phyloP scores from a whole-genome alignment of 2,329 filamentous ascomycete species.

The Shiraia sp. region DNA sequence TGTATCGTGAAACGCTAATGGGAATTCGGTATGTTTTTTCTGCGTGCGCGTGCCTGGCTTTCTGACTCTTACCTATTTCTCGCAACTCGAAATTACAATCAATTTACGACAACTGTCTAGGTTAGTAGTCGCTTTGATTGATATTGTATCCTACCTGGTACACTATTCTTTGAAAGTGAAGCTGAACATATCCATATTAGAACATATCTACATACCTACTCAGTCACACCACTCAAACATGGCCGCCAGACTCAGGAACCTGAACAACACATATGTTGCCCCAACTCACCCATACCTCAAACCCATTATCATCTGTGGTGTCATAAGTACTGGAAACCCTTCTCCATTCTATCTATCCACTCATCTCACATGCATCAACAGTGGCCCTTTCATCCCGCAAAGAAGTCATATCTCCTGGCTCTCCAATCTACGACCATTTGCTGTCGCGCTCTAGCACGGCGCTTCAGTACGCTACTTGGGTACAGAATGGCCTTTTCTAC shows the following conservation, averaged over 20 bases:
- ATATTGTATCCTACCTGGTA: too few species aligned
- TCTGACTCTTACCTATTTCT: too few species aligned
- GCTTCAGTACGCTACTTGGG: constrained; percentile 20
- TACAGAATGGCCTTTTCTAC: constrained; percentile 26
- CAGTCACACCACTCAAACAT: constrained; percentile 3
- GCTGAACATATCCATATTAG: not conserved
- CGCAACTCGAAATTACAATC: too few species aligned
- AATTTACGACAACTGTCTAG: too few species aligned
- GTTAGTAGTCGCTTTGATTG: too few species aligned
- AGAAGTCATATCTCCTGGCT: constrained; percentile 22
- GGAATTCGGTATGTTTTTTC: too few species aligned
- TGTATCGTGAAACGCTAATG: too few species aligned
- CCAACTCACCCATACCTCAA: constrained; percentile 17
- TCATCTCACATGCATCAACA: too few species aligned
- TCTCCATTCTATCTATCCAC: too few species aligned
- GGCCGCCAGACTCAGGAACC: constrained; percentile 13
- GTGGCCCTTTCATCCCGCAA: constrained; percentile 23
- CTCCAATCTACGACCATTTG: constrained; percentile 19
- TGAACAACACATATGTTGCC: constrained; percentile 22
- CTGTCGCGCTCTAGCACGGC: constrained; percentile 11
- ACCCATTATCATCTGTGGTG: constrained; percentile 24
- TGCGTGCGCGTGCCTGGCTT: too few species aligned
- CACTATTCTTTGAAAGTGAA: too few species aligned
- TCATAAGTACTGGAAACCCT: too few species aligned
- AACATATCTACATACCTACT: not conserved